phyloP scores from a whole-genome alignment of 768 basidiomycete genomes.

The Hygrocybe coccinea region DNA sequence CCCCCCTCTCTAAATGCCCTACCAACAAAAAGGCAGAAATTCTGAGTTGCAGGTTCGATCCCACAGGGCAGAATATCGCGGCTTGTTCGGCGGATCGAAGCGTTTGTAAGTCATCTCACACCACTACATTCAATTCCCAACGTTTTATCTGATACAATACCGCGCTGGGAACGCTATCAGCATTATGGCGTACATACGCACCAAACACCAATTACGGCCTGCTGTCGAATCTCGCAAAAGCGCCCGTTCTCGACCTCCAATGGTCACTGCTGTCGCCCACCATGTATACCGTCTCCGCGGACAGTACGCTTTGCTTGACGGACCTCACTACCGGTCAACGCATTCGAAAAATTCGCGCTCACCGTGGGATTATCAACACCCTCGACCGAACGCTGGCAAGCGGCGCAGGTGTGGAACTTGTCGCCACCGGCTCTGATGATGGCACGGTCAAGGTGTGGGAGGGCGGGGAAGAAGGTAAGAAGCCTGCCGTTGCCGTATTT shows the following conservation, averaged over 20 bases:
- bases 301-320: constrained; percentile 72
- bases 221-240: constrained; percentile 78
- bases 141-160: too few relatives aligned
- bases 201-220: constrained; percentile 92
- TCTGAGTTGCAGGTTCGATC: constrained; percentile 87
- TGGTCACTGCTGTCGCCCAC: constrained; percentile 74
- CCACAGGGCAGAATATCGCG: constrained; percentile 89
- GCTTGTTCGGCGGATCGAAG: constrained; percentile 87
- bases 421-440: constrained; percentile 89
- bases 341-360: constrained; percentile 76
- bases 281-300: constrained; percentile 84
- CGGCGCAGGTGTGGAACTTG: constrained; percentile 77
- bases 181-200: constrained; percentile 86
- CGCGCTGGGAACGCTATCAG: constrained; percentile 31
- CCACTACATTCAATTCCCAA: not conserved
- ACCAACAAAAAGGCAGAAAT: constrained; percentile 60
- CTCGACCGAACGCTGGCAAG: constrained; percentile 83
- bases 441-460: constrained; percentile 92
- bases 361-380: constrained; percentile 86
- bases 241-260: constrained; percentile 87
- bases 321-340: constrained; percentile 84
- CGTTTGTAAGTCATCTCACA: constrained; percentile 60
- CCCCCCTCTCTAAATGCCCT: not conserved
- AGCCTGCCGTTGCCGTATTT: constrained; percentile 72
- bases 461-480: constrained; percentile 68